Evolutionary conservation across 148 eudicot species (phyloP), one percentile per base, ranked within the genome.

Genomic region (Simmondsia chinensis): DNA sequence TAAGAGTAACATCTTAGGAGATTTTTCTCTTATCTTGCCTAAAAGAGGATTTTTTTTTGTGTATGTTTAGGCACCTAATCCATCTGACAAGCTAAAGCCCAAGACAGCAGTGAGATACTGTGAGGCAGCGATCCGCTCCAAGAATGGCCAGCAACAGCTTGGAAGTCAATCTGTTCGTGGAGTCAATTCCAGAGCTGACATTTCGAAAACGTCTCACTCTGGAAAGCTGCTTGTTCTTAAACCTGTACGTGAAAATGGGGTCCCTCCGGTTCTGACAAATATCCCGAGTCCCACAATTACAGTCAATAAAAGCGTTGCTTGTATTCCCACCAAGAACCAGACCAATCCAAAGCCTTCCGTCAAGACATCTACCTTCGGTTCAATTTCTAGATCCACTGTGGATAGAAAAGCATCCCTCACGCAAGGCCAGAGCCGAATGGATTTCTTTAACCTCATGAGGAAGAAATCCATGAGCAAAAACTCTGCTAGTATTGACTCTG

Each of bases 361-460:
- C 22, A 83, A 81, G 63, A 38, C 61, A 29, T 55, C 76, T 45
- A 59, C 66, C 43, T 50, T 60, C 31, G 52, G 54, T 36, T 45
- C 76, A 37, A 65, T 50, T 41, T 33, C 71, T 28, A 65, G 48
- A 39, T 43, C 68, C 6, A 42, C 39, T 23, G 56, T 56, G 39
- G 96, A 79, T 36, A 87, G 82, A 79, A 84, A 56, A 56, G 43
- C 66, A 5, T 54, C 79, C 32, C 58, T 36, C n/a, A 65, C 84
- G 37, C 84, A 79, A 33, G 71, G 72, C 20, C 83, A 70, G 46
- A 88, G 94, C 59, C 65, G 97, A 34, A 78, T 60, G 69, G 91
- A 83, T 44, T 88, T 88, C 48, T 82, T 88, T 43, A 80, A 83
- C 61, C 63, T 68, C 26, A 67, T 88, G 91, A 83, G 97, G 67